Percentiles rank a stretch among this genome's conserved stretches.
Conservation (phyloP, 2,329 filamentous ascomycete species). For the Macrophomina pseudophaseolina region DNA sequence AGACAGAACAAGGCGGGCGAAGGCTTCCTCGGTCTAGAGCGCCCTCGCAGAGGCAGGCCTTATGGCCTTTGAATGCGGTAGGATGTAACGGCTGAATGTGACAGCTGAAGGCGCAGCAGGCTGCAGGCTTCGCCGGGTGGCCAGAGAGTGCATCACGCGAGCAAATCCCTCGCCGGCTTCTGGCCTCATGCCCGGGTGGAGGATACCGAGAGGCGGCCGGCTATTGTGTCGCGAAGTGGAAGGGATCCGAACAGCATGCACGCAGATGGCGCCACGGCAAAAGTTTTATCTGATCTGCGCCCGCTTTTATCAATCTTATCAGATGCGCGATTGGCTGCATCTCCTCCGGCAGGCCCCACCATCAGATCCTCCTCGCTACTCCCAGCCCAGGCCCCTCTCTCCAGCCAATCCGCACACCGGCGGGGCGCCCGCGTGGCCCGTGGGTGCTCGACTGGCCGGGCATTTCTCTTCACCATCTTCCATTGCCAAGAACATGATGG, state of each 20-base stretch:
- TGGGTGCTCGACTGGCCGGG: not conserved
- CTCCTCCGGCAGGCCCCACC: not conserved
- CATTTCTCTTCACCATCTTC: not conserved
- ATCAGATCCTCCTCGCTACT: not conserved
- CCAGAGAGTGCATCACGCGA: no score
- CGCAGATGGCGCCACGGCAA: not conserved
- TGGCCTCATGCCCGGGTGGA: no score
- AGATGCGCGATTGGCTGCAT: not conserved
- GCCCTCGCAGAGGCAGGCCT: no score
- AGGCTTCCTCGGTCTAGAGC: no score
- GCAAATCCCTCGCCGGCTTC: no score
- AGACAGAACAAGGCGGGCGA: no score
- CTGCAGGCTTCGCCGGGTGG: no score
- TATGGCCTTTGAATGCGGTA: no score
- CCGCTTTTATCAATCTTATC: slow-evolving; percentile 17
- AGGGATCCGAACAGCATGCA: not conserved
- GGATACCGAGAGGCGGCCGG: no score
- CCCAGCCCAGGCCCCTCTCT: not conserved
- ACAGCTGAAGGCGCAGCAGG: no score
- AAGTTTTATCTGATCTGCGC: slow-evolving; percentile 13
- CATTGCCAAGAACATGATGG: not conserved
- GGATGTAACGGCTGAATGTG: no score
- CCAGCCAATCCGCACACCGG: not conserved
- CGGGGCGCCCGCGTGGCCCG: not conserved
- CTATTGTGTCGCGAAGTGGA: no score